Evolutionary conservation across 2,329 filamentous ascomycete species (phyloP).

Genomic region (Penicillium sp.): DNA sequence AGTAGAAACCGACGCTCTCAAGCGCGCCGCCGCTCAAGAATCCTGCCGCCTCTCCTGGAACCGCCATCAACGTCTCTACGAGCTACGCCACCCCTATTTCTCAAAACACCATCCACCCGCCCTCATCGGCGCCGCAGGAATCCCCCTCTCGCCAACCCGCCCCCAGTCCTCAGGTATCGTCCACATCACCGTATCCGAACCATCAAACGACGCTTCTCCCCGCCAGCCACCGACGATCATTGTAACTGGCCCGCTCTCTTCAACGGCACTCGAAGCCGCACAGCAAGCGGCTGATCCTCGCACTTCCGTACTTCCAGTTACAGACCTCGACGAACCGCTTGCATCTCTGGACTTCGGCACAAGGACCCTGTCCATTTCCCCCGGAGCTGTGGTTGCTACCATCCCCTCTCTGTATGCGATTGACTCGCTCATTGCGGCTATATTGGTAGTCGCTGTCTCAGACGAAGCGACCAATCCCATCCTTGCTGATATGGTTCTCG

Average conservation of each 20-base stretch:
- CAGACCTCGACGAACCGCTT: constrained; percentile 39
- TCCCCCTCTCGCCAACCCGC: constrained; percentile 33
- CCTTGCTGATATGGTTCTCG: constrained; percentile 37
- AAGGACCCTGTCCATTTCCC: constrained; percentile 40
- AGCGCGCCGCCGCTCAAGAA: constrained; percentile 45
- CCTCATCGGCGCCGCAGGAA: constrained; percentile 35
- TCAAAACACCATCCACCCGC: constrained; percentile 29
- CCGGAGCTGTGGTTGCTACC: constrained; percentile 38
- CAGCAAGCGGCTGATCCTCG: constrained; percentile 33
- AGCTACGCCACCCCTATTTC: constrained; percentile 46
- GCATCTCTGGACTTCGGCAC: constrained; percentile 45
- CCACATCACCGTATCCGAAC: constrained; percentile 41
- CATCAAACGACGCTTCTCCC: constrained; percentile 25
- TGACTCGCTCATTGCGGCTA: constrained; percentile 46
- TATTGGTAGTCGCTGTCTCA: constrained; percentile 45
- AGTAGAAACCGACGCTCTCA: constrained; percentile 44
- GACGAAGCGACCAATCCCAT: constrained; percentile 42
- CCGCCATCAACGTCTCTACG: constrained; percentile 39
- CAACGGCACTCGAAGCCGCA: constrained; percentile 35
- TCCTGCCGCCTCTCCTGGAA: constrained; percentile 48
- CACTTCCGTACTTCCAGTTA: constrained; percentile 41
- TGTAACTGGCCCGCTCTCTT: constrained; percentile 38
- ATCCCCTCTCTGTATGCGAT: constrained; percentile 49
- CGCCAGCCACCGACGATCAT: constrained; percentile 37
- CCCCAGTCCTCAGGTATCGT: constrained; percentile 35